Conservation (phyloP, 2,329 filamentous ascomycete species). For the Colletotrichum sp. region DNA sequence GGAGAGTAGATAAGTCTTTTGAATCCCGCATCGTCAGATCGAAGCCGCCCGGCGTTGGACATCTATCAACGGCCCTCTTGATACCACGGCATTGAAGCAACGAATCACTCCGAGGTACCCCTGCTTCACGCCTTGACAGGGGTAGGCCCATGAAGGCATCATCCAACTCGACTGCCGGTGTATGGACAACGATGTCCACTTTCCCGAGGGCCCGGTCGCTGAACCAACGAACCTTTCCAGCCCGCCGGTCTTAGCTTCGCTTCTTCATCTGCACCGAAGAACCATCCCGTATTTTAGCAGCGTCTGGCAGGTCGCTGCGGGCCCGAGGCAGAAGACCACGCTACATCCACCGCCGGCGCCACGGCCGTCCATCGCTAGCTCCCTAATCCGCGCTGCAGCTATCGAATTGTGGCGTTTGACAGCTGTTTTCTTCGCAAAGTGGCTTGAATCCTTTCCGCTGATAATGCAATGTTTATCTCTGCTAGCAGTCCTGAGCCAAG, state of each 20-base stretch:
- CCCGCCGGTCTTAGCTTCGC: neutral
- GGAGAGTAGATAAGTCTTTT: too few relatives aligned
- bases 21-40: too few relatives aligned
- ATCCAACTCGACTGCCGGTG: neutral
- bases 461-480: neutral
- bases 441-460: neutral
- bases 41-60: too few relatives aligned
- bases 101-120: too few relatives aligned
- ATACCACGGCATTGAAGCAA: neutral
- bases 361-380: neutral
- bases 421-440: neutral
- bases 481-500: neutral
- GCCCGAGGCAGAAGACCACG: neutral
- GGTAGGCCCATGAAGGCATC: fast-evolving
- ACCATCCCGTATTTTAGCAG: neutral
- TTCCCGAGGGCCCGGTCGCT: neutral
- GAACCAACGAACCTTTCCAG: neutral
- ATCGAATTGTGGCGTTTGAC: neutral
- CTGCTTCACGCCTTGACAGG: neutral
- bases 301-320: fast-evolving
- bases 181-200: neutral
- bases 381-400: neutral
- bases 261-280: neutral
- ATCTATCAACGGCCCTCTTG: neutral
- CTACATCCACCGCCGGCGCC: neutral